These are phyloP conservation scores for Ogataea haglerorum DNA, from an alignment of 805 yeast genomes.

Conservation along the genomic window DNA sequence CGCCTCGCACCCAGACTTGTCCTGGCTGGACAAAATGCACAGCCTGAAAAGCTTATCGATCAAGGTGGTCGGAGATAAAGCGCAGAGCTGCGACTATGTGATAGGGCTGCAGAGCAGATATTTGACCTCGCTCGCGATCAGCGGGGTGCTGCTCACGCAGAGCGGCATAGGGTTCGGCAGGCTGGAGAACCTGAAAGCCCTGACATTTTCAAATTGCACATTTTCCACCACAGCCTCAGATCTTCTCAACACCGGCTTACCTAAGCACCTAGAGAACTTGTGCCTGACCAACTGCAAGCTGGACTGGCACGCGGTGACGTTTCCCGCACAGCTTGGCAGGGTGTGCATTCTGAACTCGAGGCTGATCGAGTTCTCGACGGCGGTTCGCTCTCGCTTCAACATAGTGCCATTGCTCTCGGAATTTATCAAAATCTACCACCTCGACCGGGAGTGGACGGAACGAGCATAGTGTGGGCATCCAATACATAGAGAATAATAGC, in stretches of 20 bases:
- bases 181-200: conserved; percentile 9
- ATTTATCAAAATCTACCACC: conserved; percentile 17
- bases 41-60: conserved; percentile 12
- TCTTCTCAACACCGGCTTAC: conserved; percentile 11
- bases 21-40: conserved; percentile 15
- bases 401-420: conserved; percentile 17
- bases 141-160: conserved; percentile 11
- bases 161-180: conserved; percentile 6
- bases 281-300: conserved; percentile 15
- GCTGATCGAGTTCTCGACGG: conserved; percentile 3
- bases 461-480: neutral
- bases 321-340: conserved; percentile 11
- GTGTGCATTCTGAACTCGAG: conserved; percentile 15
- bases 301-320: conserved; percentile 10
- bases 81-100: conserved; percentile 11
- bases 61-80: conserved; percentile 15
- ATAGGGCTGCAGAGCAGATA: conserved; percentile 10
- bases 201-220: conserved; percentile 17
- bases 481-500: neutral
- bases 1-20: conserved; percentile 8
- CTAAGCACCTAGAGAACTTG: conserved; percentile 12
- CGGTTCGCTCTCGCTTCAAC: conserved; percentile 3
- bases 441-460: conserved; percentile 8
- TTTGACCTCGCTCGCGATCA: conserved; percentile 9
- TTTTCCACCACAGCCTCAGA: conserved; percentile 8